Base-by-base conservation (phyloP, 345 rosid species). In the Psidium friedrichsthalianum region DNA sequence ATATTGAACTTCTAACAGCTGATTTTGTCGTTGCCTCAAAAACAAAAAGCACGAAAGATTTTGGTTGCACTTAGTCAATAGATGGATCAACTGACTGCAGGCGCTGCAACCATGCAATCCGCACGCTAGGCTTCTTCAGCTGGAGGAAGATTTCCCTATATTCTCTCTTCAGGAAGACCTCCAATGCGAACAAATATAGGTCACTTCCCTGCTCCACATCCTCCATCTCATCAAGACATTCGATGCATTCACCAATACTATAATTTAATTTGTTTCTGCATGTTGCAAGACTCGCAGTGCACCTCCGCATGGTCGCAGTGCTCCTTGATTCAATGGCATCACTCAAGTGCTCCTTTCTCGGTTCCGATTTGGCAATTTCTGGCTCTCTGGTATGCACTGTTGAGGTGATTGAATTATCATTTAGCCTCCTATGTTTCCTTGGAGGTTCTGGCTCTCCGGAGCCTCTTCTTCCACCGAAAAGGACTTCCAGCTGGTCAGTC, bases 131-230 rank as follows among this genome's bases (percentile, higher is more conserved):
- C 74, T 88, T 89, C 91, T 91, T 89, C 88, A 92, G 42, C 82
- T 89, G 89, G 88, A 93, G 88, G 90, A 91, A 92, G 51, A 89
- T 87, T 86, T 91, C 93, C 85, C 94, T 91, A 82, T 92, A 88
- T 83, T 90, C 93, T 85, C 88, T 90, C 89, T 85, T 90, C 82
- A 90, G 78, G 87, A 91, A 93, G 52, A 91, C 85, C 85, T 93
- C 94, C 87, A 91, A 84, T 1, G 93, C 95, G 83, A 89, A 89
- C 86, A 92, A 47, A 88, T 92, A 91, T 44, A 92, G 88, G 74
- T 89, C 90, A 87, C 91, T 85, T 8, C 92, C 93, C 87, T 88
- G 87, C 84, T 90, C 93, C 82, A 90, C 84, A 83, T 92, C 92
- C 74, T 86, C 89, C 94, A 93, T 89, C 80, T 86, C 55, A 83